These are phyloP conservation scores for Dendryphion nanum DNA, from an alignment of 2,329 filamentous ascomycete genomes.

Conservation along the genomic window DNA sequence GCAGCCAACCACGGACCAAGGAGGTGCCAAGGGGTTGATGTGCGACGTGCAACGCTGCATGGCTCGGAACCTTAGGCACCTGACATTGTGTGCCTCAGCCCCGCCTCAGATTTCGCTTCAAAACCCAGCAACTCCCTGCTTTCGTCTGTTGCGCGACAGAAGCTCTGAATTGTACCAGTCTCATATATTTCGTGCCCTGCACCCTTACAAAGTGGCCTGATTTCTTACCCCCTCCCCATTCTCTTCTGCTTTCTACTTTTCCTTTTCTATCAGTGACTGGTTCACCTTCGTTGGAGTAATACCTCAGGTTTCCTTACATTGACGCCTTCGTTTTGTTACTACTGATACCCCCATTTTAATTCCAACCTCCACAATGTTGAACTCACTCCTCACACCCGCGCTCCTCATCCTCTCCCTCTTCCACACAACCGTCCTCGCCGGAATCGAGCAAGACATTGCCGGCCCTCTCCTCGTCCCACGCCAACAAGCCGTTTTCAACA, in stretches of 20 bases:
- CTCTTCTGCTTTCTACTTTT: not conserved
- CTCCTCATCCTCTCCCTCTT: conserved; percentile 27
- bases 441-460: conserved; percentile 9
- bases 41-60: too few relatives aligned
- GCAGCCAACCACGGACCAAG: too few relatives aligned
- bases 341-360: not conserved
- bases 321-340: not conserved
- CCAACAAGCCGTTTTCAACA: conserved; percentile 20
- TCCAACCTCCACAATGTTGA: conserved; percentile 19
- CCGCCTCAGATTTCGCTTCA: not conserved
- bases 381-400: conserved; percentile 22
- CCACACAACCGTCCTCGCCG: conserved; percentile 10
- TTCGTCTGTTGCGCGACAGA: too few relatives aligned
- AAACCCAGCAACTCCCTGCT: too few relatives aligned
- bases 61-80: too few relatives aligned
- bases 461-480: conserved; percentile 22
- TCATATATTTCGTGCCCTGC: not conserved
- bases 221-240: not conserved
- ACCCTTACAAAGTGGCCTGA: not conserved
- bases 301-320: too few relatives aligned
- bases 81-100: not conserved
- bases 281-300: not conserved
- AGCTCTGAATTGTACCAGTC: too few relatives aligned
- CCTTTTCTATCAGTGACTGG: not conserved
- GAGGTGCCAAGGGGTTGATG: too few relatives aligned